Conservation (phyloP, 345 rosid genomes). For the Eucalyptus marginata region DNA sequence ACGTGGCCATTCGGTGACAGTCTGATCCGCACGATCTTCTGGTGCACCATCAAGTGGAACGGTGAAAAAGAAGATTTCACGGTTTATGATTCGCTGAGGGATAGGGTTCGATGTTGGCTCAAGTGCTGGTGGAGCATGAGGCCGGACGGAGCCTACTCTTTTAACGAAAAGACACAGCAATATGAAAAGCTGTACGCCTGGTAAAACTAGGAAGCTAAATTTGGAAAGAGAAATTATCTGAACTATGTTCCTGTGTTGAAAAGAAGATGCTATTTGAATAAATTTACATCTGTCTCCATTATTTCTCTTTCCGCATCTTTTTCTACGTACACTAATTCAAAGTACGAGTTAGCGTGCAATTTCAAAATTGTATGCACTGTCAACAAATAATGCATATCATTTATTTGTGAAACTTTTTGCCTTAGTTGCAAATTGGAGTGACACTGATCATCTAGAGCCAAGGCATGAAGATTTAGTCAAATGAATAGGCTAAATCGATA, state of each 20-base stretch:
- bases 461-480: neutral
- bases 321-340: neutral
- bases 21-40: neutral
- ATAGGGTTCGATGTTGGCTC: neutral
- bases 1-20: neutral
- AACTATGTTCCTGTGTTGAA: neutral
- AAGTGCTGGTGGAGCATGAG: neutral
- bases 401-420: neutral
- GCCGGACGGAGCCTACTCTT: neutral
- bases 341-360: neutral
- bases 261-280: neutral
- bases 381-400: too few relatives aligned
- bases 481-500: neutral
- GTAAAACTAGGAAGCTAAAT: neutral
- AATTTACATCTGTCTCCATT: neutral
- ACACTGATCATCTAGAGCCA: neutral
- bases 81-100: neutral
- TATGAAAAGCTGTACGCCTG: neutral
- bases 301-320: neutral
- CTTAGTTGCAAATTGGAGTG: neutral
- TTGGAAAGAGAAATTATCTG: neutral
- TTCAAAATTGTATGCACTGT: neutral
- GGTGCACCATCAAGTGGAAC: neutral
- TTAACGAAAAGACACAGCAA: neutral
- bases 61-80: neutral